A percentile compares a stretch with the other conserved stretches of the same genome.
Conservation (phyloP, 208 protist species). For the Acanthamoeba triangularis region DNA sequence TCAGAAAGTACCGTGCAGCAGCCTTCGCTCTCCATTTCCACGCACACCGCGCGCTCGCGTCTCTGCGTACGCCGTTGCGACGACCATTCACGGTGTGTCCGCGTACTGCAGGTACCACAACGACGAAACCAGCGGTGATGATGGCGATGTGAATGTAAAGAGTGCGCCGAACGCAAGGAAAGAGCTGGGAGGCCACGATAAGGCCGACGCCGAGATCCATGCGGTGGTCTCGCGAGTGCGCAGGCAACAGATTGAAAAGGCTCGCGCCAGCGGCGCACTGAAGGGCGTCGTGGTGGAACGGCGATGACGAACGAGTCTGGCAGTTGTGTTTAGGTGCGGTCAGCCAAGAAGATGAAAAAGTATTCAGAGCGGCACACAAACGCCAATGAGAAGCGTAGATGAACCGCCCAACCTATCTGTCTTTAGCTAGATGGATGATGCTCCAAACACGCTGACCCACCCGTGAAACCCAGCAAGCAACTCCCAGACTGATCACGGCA, state of each 20-base stretch:
- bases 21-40: too few species aligned
- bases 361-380: too few species aligned
- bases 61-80: too few species aligned
- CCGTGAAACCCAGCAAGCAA: too few species aligned
- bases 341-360: not conserved
- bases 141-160: not conserved
- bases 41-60: too few species aligned
- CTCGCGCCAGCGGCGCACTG: not conserved
- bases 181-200: not conserved
- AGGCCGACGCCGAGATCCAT: not conserved
- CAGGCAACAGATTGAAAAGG: slow-evolving; percentile 10
- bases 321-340: not conserved
- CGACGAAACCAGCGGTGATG: not conserved
- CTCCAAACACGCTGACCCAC: too few species aligned
- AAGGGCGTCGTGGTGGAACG: slow-evolving; percentile 26
- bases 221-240: not conserved
- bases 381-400: too few species aligned
- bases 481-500: too few species aligned
- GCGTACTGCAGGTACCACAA: not conserved
- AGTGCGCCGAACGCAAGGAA: not conserved
- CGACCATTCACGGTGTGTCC: too few species aligned
- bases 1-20: not conserved
- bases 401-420: too few species aligned
- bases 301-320: not conserved
- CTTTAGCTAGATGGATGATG: too few species aligned